phyloP scores from a whole-genome alignment of 2,329 filamentous ascomycete genomes.

The Calonectria naviculata region DNA sequence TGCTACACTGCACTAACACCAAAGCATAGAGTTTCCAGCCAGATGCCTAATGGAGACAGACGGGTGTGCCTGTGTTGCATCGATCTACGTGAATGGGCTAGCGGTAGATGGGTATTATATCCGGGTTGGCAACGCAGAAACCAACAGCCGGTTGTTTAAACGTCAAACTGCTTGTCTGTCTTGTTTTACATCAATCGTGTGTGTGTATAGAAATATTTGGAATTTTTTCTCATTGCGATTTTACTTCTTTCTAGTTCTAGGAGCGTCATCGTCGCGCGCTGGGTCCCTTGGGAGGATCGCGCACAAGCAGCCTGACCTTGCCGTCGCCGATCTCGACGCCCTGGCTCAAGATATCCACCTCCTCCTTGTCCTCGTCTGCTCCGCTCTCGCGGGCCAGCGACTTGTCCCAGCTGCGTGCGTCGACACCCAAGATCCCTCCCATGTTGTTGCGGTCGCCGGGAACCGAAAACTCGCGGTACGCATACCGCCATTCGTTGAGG shows the following conservation, averaged over 20 bases:
- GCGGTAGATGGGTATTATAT: not conserved
- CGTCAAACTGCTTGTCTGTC: not conserved
- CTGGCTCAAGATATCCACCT: conserved; percentile 70
- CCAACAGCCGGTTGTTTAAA: not conserved
- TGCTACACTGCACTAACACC: not conserved
- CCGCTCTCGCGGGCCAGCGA: conserved; percentile 62
- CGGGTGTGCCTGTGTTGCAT: not conserved
- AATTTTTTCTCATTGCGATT: conserved; percentile 29
- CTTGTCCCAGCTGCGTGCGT: conserved; percentile 75
- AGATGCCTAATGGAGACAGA: not conserved
- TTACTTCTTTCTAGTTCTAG: conserved; percentile 43
- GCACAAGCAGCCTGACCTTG: conserved; percentile 73
- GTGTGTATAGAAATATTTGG: conserved; percentile 3
- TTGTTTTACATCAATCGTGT: not conserved
- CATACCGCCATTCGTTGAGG: conserved; percentile 95
- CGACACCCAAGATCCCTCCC: conserved; percentile 80
- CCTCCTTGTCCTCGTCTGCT: conserved; percentile 56
- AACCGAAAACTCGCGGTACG: conserved; percentile 95
- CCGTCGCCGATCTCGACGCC: conserved; percentile 76
- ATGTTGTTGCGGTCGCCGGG: conserved; percentile 88
- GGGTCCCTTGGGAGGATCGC: conserved; percentile 69
- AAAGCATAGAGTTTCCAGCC: not conserved
- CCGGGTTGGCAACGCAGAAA: not conserved
- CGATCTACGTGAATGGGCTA: not conserved
- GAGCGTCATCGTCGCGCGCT: conserved; percentile 56